A percentile compares a stretch with the other conserved stretches of the same genome.
Evolutionary conservation across 306 rosid genomes (phyloP).

Genomic region (Prunus salicina): DNA sequence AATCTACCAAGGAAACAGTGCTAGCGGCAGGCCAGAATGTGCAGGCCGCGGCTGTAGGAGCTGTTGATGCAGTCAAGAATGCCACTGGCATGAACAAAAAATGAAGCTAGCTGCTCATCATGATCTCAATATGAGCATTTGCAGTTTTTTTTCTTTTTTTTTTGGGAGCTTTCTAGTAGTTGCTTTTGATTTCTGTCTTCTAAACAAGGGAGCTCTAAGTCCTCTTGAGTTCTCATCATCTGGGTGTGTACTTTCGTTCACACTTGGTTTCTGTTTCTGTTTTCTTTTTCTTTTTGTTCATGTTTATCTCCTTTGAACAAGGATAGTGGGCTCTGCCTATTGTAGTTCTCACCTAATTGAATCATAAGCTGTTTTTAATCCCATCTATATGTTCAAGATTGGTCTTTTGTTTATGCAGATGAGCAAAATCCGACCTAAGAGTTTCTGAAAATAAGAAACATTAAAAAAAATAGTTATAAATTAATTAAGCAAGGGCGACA

Average conservation of each 20-base stretch:
- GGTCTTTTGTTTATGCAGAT: too few species aligned
- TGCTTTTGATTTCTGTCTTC: not conserved
- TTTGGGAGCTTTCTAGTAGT: not conserved
- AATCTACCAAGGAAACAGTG: slow-evolving; percentile 51
- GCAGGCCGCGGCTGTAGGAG: slow-evolving; percentile 54
- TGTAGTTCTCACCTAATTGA: not conserved
- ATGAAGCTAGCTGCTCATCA: slow-evolving; percentile 11
- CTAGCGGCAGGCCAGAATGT: slow-evolving; percentile 50
- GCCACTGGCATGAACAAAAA: slow-evolving; percentile 62
- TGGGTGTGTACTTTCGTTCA: not conserved
- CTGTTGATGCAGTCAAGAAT: slow-evolving; percentile 60
- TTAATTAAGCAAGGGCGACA: too few species aligned
- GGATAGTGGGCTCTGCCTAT: not conserved
- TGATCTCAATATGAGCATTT: not conserved
- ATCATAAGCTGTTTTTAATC: not conserved
- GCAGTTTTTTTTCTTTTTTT: too few species aligned
- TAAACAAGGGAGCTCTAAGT: not conserved
- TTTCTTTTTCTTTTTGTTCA: not conserved
- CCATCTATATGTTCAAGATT: not conserved
- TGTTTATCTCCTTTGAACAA: not conserved
- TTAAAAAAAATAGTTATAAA: too few species aligned
- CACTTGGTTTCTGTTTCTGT: not conserved
- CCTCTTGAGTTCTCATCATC: not conserved
- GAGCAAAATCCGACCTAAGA: too few species aligned
- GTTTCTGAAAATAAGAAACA: too few species aligned